Evolutionary conservation across 768 basidiomycete genomes (phyloP), one percentile per base, ranked within the genome.

Genomic region (Tulasnella sp.): DNA sequence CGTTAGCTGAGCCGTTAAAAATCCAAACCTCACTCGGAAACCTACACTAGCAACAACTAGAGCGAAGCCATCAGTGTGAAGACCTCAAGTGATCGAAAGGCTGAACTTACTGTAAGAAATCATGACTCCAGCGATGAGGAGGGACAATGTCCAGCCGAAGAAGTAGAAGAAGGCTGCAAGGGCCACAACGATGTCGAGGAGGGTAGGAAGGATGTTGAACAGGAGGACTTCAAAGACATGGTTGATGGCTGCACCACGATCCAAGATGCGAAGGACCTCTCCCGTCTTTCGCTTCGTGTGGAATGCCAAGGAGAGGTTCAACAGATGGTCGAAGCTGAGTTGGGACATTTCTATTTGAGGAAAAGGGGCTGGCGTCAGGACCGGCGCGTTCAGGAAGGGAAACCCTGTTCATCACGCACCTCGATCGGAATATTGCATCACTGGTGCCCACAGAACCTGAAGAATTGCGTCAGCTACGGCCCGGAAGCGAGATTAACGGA

Each of bases 401-500:
- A n/a, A 74, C 40, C 62, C 62, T 68, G 12, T 36, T 27, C 75
- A 77, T 4, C 68, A 83, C 86, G 80, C 81, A 89, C 90, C 90
- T 82, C 92, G 86, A 83, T 97, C 94, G 0, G 93, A 94, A 84
- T 91, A 94, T 85, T 95, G 94, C 89, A 95, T 93, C 62, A 99
- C 93, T 1, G 95, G 94, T 2, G 92, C 89, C 93, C 95, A 97
- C 3, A 95, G 87, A 40, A 89, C 86, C 90, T 92, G 76, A 74
- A 72, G 16, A 34, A 80, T 79, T 7, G 46, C 27, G 56, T 79
- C 46, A 34, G 42, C 44, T 4, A 24, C 9, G 75, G 62, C 46
- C 6, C 80, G 27, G n/a, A 8, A 39, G 39, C 31, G 19, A 34
- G 6, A 44, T 24, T 34, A 82, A 68, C 18, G 71, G 46, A 36